phyloP scores from a whole-genome alignment of 805 yeast species.

The Teunomyces atbi region DNA sequence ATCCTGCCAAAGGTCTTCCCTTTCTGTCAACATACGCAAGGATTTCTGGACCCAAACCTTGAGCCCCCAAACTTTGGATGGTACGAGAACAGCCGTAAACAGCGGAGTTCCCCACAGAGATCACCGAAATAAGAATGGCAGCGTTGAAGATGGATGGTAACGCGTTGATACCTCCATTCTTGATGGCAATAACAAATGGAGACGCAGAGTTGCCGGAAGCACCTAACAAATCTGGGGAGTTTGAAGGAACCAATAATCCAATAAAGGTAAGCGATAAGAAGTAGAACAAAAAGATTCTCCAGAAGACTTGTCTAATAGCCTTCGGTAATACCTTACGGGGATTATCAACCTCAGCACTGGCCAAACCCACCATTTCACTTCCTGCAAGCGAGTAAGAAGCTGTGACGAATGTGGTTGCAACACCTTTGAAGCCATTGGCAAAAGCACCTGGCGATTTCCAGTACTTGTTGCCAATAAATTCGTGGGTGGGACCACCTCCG shows the following conservation, averaged over 20 bases:
- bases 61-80: conserved; percentile 15
- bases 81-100: conserved; percentile 27
- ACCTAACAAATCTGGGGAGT: conserved; percentile 18
- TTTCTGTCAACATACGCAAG: conserved; percentile 16
- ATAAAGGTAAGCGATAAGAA: conserved; percentile 25
- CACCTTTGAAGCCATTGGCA: conserved; percentile 39
- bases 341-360: conserved; percentile 39
- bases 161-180: conserved; percentile 24
- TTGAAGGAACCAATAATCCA: conserved; percentile 21
- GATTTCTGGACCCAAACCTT: conserved; percentile 14
- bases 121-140: conserved; percentile 25
- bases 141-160: conserved; percentile 28
- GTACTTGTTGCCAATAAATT: conserved; percentile 32
- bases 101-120: conserved; percentile 30
- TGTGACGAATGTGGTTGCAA: conserved; percentile 36
- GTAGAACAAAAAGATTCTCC: conserved; percentile 43
- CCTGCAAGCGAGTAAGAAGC: conserved; percentile 40
- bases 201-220: conserved; percentile 20
- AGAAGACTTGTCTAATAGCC: conserved; percentile 44
- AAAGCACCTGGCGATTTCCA: conserved; percentile 36
- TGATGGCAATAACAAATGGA: conserved; percentile 30
- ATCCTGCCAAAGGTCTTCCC: conserved; percentile 17
- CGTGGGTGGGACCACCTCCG: conserved; percentile 39
- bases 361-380: conserved; percentile 37
- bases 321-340: conserved; percentile 40